Evolutionary conservation across 2,329 filamentous ascomycete species (phyloP), one percentile per base, ranked within the genome.

Genomic region (Plectosphaerella plurivora): DNA sequence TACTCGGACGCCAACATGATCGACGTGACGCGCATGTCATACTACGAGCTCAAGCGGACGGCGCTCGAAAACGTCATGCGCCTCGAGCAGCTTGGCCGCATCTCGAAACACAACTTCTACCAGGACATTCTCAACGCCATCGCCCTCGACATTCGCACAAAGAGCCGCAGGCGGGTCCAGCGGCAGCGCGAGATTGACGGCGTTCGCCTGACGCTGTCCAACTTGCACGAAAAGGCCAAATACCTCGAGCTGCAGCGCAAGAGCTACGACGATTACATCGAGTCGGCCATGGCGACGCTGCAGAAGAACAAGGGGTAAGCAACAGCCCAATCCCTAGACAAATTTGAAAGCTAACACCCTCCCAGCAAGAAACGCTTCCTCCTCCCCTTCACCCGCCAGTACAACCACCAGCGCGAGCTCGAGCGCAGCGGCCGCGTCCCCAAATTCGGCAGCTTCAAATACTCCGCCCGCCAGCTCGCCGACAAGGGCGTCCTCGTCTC

Each of bases 61-160:
- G 92, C 92, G 4, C 78, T 99, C 7, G 92, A 99, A 69, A 97
- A 97, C 63, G 90, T 99, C 55, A 85, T 99, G 73, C 82, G 84
- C 15, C 81, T 99, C 39, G 93, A 99, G 71, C 85, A 89, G 59
- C 81, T 88, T 64, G 92, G 92, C 53, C 88, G 92, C 63, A 92
- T 99, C 61, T 91, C 87, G n/a, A 83, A 83, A 66, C 78, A 91
- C 64, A 97, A 99, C 70, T 84, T 89, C 66, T 99, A 97, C 72
- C 94, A 99, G 72, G 94, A 99, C 65, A 82, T 99, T n/a, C 82
- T 99, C 59, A 99, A 99, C 65, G 91, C 91, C 57, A 97, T 99
- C 63, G 94, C 94, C 2, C 82, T 95, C 52, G 94, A 99, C 65
- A 99, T 99, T 66, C 88, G 95, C 45, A 96, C 92, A 55, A 99